Evolutionary conservation across 1,284 basidiomycete species (phyloP).

Genomic region (Ganoderma meredithae): DNA sequence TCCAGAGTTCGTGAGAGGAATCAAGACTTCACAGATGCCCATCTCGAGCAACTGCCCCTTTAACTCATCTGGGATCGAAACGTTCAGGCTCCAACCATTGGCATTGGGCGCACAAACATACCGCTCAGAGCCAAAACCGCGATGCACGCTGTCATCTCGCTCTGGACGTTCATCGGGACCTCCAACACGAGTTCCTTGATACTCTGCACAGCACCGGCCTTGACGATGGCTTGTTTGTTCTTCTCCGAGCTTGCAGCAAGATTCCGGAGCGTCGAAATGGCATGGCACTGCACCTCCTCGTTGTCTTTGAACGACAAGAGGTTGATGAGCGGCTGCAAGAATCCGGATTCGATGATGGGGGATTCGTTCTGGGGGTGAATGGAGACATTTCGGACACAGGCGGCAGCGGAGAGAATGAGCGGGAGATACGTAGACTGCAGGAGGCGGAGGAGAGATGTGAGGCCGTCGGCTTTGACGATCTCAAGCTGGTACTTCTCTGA

Average conservation of each 20-base stretch:
- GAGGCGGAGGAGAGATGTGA: slow-evolving; percentile 92
- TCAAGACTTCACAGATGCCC: slow-evolving; percentile 98
- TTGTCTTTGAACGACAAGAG: slow-evolving; percentile 98
- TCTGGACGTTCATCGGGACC: slow-evolving; percentile 97
- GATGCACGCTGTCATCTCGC: slow-evolving; percentile 99
- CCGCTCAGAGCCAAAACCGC: slow-evolving; percentile 94
- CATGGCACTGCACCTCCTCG: slow-evolving; percentile 99
- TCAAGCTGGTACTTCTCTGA: slow-evolving; percentile 99
- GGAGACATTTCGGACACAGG: slow-evolving; percentile 98
- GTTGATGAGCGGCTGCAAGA: slow-evolving; percentile 95
- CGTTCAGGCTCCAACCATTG: slow-evolving; percentile 16
- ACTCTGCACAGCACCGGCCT: slow-evolving; percentile 97
- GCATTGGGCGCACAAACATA: slow-evolving; percentile 45
- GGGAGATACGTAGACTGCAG: slow-evolving; percentile 98
- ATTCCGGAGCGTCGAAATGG: slow-evolving; percentile 98
- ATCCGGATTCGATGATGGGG: slow-evolving; percentile 98
- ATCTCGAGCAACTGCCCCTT: slow-evolving; percentile 97
- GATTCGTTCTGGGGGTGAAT: slow-evolving; percentile 99
- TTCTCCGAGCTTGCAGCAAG: slow-evolving; percentile 97
- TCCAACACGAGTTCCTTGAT: slow-evolving; percentile 97
- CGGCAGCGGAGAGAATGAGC: slow-evolving; percentile 98
- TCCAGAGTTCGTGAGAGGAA: slow-evolving; percentile 94
- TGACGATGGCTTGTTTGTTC: slow-evolving; percentile 98
- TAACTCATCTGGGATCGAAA: slow-evolving; percentile 75
- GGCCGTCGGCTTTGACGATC: slow-evolving; percentile 96